Evolutionary conservation across 148 eudicot genomes (phyloP).

Genomic region (Gaultheria prostrata): DNA sequence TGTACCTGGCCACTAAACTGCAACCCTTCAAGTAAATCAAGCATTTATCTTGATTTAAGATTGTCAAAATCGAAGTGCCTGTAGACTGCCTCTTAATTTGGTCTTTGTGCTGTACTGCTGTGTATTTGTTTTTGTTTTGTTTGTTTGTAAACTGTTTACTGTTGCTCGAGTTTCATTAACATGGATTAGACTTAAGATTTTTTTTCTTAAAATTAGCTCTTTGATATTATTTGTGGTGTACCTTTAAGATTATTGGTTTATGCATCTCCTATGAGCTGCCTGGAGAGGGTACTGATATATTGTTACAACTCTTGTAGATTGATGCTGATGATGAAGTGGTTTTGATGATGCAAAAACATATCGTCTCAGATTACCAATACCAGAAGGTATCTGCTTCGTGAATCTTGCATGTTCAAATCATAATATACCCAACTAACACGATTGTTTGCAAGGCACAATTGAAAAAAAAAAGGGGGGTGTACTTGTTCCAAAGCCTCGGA

Average conservation of each 20-base stretch:
- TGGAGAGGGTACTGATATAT: background rate
- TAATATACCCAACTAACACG: background rate
- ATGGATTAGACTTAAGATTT: background rate
- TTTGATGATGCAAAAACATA: constrained; percentile 57
- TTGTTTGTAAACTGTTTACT: background rate
- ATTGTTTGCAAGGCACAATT: background rate
- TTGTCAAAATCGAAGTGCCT: background rate
- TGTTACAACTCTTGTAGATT: constrained; percentile 41
- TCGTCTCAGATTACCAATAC: constrained; percentile 62
- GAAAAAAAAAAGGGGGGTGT: no score
- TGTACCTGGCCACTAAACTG: background rate
- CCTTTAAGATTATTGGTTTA: background rate
- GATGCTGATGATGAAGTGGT: constrained; percentile 62
- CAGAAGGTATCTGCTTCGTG: constrained; percentile 60
- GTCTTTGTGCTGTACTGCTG: background rate
- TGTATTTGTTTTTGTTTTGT: background rate
- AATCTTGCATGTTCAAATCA: background rate
- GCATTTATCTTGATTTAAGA: background rate
- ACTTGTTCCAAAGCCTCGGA: background rate
- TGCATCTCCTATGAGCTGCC: background rate
- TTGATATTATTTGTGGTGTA: background rate
- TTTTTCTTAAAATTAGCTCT: background rate
- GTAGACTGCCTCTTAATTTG: constrained; percentile 1
- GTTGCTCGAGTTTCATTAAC: background rate
- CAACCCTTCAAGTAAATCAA: background rate